Evolutionary conservation across 345 rosid species (phyloP).

Genomic region (Bruguiera gymnorhiza): DNA sequence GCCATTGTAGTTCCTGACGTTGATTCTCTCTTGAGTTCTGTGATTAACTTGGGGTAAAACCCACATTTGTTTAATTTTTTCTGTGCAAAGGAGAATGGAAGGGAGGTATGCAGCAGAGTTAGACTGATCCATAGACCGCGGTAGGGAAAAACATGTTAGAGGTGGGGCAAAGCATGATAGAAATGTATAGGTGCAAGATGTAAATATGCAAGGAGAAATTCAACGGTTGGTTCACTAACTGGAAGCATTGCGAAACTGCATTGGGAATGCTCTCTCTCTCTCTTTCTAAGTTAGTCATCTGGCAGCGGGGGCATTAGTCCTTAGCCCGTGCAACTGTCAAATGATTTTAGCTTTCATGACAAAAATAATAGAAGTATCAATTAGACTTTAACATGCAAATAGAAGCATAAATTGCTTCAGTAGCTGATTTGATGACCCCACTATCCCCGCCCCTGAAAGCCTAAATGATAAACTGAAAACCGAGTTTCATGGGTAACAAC

Average conservation of each 20-base stretch:
- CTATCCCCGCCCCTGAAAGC: background rate
- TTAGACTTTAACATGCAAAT: background rate
- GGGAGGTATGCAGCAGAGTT: background rate
- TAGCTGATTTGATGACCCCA: background rate
- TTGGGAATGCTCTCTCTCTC: background rate
- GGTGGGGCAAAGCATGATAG: too few relatives aligned
- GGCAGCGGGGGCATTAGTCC: background rate
- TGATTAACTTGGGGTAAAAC: constrained; percentile 24
- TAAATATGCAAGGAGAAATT: constrained; percentile 2
- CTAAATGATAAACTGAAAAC: background rate
- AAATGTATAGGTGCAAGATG: background rate
- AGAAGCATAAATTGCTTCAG: background rate
- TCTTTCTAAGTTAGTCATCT: background rate
- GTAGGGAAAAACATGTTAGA: too few relatives aligned
- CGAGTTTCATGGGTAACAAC: background rate
- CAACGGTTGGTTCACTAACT: background rate
- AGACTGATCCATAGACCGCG: background rate
- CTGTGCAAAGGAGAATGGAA: background rate
- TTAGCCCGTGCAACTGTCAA: background rate
- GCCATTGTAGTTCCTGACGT: constrained; percentile 65
- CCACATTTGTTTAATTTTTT: background rate
- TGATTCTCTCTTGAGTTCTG: constrained; percentile 45
- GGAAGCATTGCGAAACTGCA: background rate
- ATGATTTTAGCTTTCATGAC: background rate
- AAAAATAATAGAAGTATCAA: background rate